Conservation (phyloP, 1,139 yeast genomes). For the Blastobotrys indianensis region DNA sequence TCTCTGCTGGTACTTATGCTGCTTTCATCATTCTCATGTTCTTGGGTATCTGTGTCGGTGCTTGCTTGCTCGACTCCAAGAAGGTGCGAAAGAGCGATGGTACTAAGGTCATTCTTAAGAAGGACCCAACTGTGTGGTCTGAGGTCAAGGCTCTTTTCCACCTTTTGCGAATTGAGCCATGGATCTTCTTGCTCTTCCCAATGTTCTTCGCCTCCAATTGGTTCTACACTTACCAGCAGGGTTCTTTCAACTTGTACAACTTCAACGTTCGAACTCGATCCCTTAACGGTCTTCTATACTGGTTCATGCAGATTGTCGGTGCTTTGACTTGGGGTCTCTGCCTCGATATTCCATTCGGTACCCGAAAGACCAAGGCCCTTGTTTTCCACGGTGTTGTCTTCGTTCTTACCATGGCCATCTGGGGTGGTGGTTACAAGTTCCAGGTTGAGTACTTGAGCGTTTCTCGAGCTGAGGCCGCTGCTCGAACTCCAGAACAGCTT, state of each 20-base stretch:
- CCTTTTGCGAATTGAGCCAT: conserved; percentile 43
- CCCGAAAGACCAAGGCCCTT: conserved; percentile 43
- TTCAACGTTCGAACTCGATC: conserved; percentile 56
- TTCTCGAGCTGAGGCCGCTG: conserved; percentile 9
- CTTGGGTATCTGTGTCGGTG: conserved; percentile 44
- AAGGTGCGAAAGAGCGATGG: conserved; percentile 51
- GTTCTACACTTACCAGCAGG: conserved; percentile 60
- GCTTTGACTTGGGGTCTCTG: conserved; percentile 45
- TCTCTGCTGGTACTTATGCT: conserved; percentile 44
- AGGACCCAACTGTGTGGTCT: conserved; percentile 43
- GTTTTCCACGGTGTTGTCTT: conserved; percentile 44
- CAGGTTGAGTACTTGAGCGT: conserved; percentile 41
- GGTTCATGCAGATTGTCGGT: conserved; percentile 56
- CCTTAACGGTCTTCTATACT: conserved; percentile 52
- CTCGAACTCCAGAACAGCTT: background rate
- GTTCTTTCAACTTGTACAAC: conserved; percentile 49
- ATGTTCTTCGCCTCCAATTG: conserved; percentile 59
- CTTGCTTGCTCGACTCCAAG: conserved; percentile 43
- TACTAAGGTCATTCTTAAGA: conserved; percentile 41
- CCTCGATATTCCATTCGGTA: conserved; percentile 41
- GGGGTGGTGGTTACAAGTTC: conserved; percentile 59
- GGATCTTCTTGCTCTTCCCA: conserved; percentile 45
- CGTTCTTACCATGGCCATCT: conserved; percentile 43
- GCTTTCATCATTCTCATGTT: conserved; percentile 54
- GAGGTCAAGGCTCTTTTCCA: conserved; percentile 42